Conservation (phyloP, 2,329 filamentous ascomycete species). For the Fusarium mangiferae region DNA sequence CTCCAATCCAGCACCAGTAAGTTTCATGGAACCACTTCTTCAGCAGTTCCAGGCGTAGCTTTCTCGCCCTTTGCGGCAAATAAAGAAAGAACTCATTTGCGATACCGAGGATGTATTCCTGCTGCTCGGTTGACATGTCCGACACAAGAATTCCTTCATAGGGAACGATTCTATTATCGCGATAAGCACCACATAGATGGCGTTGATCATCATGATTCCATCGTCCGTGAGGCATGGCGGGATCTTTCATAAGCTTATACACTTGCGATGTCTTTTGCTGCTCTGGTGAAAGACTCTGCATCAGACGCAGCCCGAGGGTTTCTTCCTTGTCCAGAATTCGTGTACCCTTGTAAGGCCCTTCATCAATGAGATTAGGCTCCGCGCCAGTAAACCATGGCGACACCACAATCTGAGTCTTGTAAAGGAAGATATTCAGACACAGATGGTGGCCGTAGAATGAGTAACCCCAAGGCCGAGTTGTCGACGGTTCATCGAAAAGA, state of each 20-base stretch:
- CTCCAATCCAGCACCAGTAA: slow-evolving; percentile 84
- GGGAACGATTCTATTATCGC: slow-evolving; percentile 81
- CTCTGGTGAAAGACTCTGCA: slow-evolving; percentile 67
- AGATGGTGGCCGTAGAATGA: slow-evolving; percentile 84
- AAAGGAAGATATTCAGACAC: slow-evolving; percentile 76
- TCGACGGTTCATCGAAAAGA: slow-evolving; percentile 72
- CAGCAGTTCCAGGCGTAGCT: slow-evolving; percentile 65
- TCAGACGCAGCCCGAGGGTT: slow-evolving; percentile 70
- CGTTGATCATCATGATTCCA: slow-evolving; percentile 87
- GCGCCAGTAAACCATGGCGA: slow-evolving; percentile 83
- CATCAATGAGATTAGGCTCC: slow-evolving; percentile 80
- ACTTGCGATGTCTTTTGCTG: slow-evolving; percentile 62
- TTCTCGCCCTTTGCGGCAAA: slow-evolving; percentile 66
- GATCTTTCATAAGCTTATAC: slow-evolving; percentile 70
- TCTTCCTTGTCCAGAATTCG: slow-evolving; percentile 75
- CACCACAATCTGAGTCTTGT: slow-evolving; percentile 71
- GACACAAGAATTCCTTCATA: slow-evolving; percentile 74
- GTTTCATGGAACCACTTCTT: slow-evolving; percentile 72
- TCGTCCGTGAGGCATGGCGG: slow-evolving; percentile 71
- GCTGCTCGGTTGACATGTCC: slow-evolving; percentile 58
- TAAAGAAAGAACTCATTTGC: slow-evolving; percentile 73
- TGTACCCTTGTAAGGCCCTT: slow-evolving; percentile 70
- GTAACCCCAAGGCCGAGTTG: slow-evolving; percentile 72
- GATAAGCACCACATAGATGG: slow-evolving; percentile 80
- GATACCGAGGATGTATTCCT: slow-evolving; percentile 45